Conservation (phyloP, 2,329 filamentous ascomycete species). For the Stagonosporopsis rhizophila region DNA sequence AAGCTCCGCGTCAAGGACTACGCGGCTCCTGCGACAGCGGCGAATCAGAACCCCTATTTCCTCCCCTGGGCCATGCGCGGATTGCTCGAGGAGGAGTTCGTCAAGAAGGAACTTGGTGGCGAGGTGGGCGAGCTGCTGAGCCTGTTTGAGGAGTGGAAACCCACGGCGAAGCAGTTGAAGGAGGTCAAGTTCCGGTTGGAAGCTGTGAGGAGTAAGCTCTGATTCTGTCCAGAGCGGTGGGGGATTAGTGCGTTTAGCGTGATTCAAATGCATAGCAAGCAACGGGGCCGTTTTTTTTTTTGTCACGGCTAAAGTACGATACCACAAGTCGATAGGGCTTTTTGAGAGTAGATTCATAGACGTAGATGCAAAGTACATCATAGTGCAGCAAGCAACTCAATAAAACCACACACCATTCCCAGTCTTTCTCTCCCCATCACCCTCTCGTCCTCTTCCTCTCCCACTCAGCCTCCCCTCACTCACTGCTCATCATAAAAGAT, state of each 20-base stretch:
- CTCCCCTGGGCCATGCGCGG: conserved; percentile 96
- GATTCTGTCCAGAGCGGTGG: neutral
- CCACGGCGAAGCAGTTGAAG: conserved; percentile 85
- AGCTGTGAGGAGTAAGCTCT: conserved; percentile 85
- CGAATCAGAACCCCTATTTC: conserved; percentile 78
- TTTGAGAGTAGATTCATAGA: too few relatives aligned
- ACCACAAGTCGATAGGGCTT: too few relatives aligned
- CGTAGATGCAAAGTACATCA: too few relatives aligned
- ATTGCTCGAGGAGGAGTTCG: conserved; percentile 87
- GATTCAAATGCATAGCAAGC: too few relatives aligned
- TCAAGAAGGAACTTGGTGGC: conserved; percentile 77
- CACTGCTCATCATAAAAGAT: conserved; percentile 73
- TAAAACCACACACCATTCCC: too few relatives aligned
- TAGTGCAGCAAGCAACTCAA: too few relatives aligned
- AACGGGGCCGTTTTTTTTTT: too few relatives aligned
- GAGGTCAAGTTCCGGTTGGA: conserved; percentile 96
- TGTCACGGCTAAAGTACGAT: too few relatives aligned
- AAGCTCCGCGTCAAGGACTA: conserved; percentile 45
- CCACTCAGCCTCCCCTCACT: too few relatives aligned
- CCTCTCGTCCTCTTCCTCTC: too few relatives aligned
- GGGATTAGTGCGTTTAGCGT: neutral
- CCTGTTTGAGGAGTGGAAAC: conserved; percentile 94
- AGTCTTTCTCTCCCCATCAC: neutral
- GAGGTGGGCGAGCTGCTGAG: conserved; percentile 82
- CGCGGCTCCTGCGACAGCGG: conserved; percentile 31